These are phyloP conservation scores for Aureobasidium musti DNA, from an alignment of 2,329 filamentous ascomycete genomes.

Conservation along the genomic window DNA sequence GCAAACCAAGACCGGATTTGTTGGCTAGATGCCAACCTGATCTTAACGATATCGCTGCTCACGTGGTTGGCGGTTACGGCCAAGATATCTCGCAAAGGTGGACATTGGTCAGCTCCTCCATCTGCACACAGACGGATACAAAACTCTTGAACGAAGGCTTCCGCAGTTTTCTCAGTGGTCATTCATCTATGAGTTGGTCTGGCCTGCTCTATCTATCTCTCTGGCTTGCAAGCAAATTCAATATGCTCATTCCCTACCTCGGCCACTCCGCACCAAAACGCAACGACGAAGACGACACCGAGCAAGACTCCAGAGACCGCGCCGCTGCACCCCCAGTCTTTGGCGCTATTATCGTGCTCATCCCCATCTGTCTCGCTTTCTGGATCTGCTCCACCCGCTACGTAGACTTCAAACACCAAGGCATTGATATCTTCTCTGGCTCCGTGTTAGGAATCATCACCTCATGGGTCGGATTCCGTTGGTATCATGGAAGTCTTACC, in stretches of 20 bases:
- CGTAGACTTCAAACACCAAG: slow-evolving; percentile 86
- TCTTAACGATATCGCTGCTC: slow-evolving; percentile 56
- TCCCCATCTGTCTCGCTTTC: slow-evolving; percentile 72
- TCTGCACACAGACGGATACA: slow-evolving; percentile 69
- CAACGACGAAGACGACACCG: not conserved
- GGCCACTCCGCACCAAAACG: slow-evolving; percentile 36
- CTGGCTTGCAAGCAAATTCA: slow-evolving; percentile 82
- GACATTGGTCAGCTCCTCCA: slow-evolving; percentile 70
- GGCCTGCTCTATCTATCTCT: slow-evolving; percentile 84
- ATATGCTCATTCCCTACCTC: slow-evolving; percentile 70
- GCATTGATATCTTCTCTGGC: slow-evolving; percentile 90
- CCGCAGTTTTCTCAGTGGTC: slow-evolving; percentile 77
- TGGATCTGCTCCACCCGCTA: slow-evolving; percentile 85
- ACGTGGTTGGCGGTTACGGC: slow-evolving; percentile 65
- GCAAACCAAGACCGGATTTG: slow-evolving; percentile 65
- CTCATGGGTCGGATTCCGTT: slow-evolving; percentile 75
- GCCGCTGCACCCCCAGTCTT: slow-evolving; percentile 77
- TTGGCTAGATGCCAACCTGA: slow-evolving; percentile 76
- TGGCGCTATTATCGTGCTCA: slow-evolving; percentile 67
- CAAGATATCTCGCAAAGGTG: slow-evolving; percentile 57
- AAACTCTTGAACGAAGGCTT: slow-evolving; percentile 75
- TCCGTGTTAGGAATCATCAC: slow-evolving; percentile 71
- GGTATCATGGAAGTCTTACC: slow-evolving; percentile 79
- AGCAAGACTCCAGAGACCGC: slow-evolving; percentile 24
- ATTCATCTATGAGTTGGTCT: slow-evolving; percentile 72